Base-by-base conservation (phyloP, 1,284 basidiomycete species). In the Ustilago shanxiensis region DNA sequence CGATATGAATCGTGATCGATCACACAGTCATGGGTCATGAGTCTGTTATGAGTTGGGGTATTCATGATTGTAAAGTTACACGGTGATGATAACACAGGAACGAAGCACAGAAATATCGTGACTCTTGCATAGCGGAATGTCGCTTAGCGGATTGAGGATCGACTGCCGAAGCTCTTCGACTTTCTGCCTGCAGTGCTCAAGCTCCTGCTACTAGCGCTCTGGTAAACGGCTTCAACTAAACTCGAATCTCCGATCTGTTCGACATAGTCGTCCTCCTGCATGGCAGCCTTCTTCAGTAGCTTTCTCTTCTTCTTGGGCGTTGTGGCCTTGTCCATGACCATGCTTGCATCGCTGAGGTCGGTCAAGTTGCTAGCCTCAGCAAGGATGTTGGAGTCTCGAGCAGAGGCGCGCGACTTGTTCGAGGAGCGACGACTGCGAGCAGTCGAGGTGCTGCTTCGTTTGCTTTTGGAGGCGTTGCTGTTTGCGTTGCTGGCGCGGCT, bases 251-350 rank as follows among this genome's bases (percentile, higher is more conserved):
- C 79, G 18, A 81, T 60, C 54, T 80, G 67, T 6, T 81, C 72
- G 20, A 79, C 68, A 20, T 72, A 77, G 26, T 79, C 80, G 7
- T 81, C 79, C 20, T 79, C 62, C 22, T 82, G 74, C 59, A 79
- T 26, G 5, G 72, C 73, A 1, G 76, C 70, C 62, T 81, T 81
- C 37, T 71, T 74, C 33, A 71, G 66, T 20, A 82, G 65, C 39
- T 71, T 70, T 41, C 79, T 58, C 66, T 79, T 79, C 52, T 77
- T 77, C 58, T 68, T 71, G 6, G 69, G 67, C 37, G 63, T 64
- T 0, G 50, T 44, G 0, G 37, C 54, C 16, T 79, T 63, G 13
- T 72, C 56, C 47, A 67, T 52, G 24, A 78, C 50, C 52, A 78
- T 63, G 51, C 72, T 74, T 16, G 66, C 64, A 26, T 76, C 73